phyloP scores from a whole-genome alignment of 2,329 filamentous ascomycete species.

The Fusarium sp. region DNA sequence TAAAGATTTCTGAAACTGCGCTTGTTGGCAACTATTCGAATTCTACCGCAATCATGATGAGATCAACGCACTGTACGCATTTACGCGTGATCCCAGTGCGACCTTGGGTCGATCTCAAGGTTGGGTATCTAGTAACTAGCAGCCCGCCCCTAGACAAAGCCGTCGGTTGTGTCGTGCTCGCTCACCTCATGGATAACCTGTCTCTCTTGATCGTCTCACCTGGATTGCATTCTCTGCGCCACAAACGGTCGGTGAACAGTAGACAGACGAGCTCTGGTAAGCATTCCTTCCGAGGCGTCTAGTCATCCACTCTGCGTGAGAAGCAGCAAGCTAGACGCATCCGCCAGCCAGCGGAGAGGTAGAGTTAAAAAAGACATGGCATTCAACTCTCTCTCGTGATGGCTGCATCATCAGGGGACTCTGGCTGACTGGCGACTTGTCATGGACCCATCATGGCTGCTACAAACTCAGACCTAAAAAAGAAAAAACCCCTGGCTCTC shows the following conservation, averaged over 20 bases:
- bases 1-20: slow-evolving; percentile 39
- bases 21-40: slow-evolving; percentile 31
- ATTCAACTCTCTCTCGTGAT: slow-evolving; percentile 15
- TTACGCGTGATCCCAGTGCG: no score
- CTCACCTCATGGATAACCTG: slow-evolving; percentile 14
- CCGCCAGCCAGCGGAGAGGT: slow-evolving; percentile 19
- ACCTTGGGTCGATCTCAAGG: no score
- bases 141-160: slow-evolving; percentile 4
- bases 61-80: slow-evolving; percentile 16
- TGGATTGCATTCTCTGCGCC: slow-evolving; percentile 25
- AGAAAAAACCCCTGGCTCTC: slow-evolving; percentile 27
- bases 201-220: slow-evolving; percentile 25
- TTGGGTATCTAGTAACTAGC: neutral
- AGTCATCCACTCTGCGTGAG: slow-evolving; percentile 2
- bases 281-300: slow-evolving; percentile 31
- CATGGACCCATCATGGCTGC: slow-evolving; percentile 31
- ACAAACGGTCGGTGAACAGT: slow-evolving; percentile 33
- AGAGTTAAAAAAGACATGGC: neutral
- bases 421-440: slow-evolving; percentile 18
- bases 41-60: slow-evolving; percentile 31
- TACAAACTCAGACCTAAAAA: slow-evolving; percentile 35
- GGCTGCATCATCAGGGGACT: slow-evolving; percentile 34
- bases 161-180: slow-evolving; percentile 21
- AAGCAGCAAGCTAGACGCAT: neutral
- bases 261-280: slow-evolving; percentile 20